Conservation (phyloP, 2,329 filamentous ascomycete genomes). For the Seiridium unicorne region DNA sequence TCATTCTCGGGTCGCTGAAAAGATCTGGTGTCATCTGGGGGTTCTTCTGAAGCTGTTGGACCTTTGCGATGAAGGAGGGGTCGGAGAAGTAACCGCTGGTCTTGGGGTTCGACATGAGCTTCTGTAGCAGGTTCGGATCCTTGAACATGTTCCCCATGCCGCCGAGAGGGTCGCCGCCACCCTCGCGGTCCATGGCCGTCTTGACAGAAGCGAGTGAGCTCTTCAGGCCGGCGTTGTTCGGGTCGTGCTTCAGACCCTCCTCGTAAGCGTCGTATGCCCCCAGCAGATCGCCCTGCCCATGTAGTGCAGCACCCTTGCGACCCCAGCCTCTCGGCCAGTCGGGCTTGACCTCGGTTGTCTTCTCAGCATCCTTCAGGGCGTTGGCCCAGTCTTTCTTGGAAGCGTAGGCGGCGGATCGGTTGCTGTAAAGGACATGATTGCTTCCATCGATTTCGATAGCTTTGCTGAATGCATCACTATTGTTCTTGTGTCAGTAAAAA, state of each 20-base stretch:
- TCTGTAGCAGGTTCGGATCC: constrained; percentile 85
- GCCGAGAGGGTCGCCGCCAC: constrained; percentile 61
- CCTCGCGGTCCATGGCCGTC: constrained; percentile 81
- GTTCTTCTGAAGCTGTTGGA: constrained; percentile 78
- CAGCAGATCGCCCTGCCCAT: constrained; percentile 82
- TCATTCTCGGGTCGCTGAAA: constrained; percentile 86
- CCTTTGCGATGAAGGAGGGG: constrained; percentile 83
- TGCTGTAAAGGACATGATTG: constrained; percentile 98
- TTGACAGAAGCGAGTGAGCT: constrained; percentile 81
- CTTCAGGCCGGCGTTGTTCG: constrained; percentile 89
- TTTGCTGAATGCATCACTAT: constrained; percentile 88
- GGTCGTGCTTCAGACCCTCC: constrained; percentile 89
- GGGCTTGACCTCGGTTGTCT: constrained; percentile 91
- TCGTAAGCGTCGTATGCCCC: constrained; percentile 89
- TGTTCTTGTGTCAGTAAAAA: neutral
- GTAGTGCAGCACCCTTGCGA: constrained; percentile 86
- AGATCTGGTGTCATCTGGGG: constrained; percentile 75
- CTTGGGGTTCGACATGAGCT: constrained; percentile 93
- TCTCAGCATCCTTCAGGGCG: constrained; percentile 85
- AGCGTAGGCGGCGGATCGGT: constrained; percentile 84
- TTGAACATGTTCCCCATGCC: constrained; percentile 92
- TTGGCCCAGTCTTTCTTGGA: constrained; percentile 86
- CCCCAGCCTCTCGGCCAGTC: constrained; percentile 98
- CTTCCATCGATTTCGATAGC: constrained; percentile 83
- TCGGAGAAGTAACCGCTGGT: constrained; percentile 80